Evolutionary conservation across 1,284 basidiomycete genomes (phyloP).

Genomic region (Irpex sp.): DNA sequence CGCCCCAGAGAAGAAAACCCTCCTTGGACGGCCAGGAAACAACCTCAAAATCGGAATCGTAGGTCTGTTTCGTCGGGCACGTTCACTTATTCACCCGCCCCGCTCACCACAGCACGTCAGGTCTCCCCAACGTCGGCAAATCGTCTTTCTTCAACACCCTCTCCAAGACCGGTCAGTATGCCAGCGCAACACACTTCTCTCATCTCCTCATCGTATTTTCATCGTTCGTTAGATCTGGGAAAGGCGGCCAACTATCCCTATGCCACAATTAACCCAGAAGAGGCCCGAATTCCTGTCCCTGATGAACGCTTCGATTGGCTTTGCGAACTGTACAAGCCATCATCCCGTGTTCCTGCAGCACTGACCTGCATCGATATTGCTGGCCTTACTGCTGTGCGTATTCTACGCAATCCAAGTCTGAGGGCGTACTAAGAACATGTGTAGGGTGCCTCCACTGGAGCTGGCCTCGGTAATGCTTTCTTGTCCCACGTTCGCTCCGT

Average conservation of each 20-base stretch:
- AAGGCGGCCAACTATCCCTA: conserved; percentile 99
- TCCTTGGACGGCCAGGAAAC: conserved; percentile 89
- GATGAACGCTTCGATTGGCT: conserved; percentile 96
- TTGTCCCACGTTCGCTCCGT: conserved; percentile 97
- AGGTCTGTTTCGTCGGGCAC: conserved; percentile 54
- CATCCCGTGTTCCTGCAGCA: conserved; percentile 87
- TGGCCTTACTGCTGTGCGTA: conserved; percentile 84
- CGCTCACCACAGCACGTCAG: conserved; percentile 32
- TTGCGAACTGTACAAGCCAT: conserved; percentile 88
- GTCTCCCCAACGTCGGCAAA: conserved; percentile 93
- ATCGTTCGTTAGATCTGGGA: conserved; percentile 69
- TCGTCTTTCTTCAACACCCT: conserved; percentile 95
- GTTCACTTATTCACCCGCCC: conserved; percentile 16
- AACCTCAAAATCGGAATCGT: conserved; percentile 97
- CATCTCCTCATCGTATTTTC: conserved; percentile 4
- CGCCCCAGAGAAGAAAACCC: conserved; percentile 74
- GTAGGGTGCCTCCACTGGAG: conserved; percentile 94
- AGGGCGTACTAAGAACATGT: not conserved
- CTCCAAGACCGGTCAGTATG: conserved; percentile 75
- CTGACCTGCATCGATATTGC: conserved; percentile 99
- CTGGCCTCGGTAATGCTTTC: conserved; percentile 97
- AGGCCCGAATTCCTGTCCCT: conserved; percentile 96
- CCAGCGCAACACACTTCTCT: conserved; percentile 10
- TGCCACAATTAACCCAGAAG: conserved; percentile 91
- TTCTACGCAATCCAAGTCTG: not conserved